Conservation (phyloP, 2,329 filamentous ascomycete species). For the Alternaria metachromatica region DNA sequence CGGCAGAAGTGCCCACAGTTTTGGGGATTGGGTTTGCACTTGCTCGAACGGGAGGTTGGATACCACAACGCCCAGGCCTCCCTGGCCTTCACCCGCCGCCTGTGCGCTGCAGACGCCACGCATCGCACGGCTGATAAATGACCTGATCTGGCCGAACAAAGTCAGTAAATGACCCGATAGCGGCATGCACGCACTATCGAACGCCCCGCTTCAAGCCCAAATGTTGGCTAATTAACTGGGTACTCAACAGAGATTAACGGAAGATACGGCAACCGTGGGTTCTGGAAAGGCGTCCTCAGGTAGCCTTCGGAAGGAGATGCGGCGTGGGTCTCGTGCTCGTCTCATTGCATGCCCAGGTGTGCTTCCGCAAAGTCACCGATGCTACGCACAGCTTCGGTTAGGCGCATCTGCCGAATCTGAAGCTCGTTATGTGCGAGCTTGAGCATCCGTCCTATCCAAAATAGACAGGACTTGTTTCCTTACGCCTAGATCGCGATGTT, state of each 20-base stretch:
- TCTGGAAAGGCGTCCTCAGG: background rate
- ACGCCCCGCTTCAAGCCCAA: conserved; percentile 38
- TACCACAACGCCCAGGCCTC: conserved; percentile 14
- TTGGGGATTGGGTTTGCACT: conserved; percentile 18
- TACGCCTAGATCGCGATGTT: conserved; percentile 1
- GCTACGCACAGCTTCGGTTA: background rate
- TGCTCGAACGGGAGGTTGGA: conserved; percentile 25
- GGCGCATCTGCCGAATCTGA: background rate
- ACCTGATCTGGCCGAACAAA: conserved; percentile 26
- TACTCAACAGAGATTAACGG: conserved; percentile 22
- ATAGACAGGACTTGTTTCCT: background rate
- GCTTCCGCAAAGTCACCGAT: background rate
- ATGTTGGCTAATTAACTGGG: conserved; percentile 43
- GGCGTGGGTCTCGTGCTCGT: conserved; percentile 8
- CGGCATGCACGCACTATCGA: conserved; percentile 33
- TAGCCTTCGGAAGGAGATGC: conserved; percentile 1
- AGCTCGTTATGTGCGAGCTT: conserved; percentile 1
- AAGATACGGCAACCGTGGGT: conserved; percentile 17
- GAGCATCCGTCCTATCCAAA: background rate
- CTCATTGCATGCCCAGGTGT: background rate
- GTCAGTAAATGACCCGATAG: conserved; percentile 38
- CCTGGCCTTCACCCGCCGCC: conserved; percentile 23
- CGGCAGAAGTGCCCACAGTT: conserved; percentile 7
- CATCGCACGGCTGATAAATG: conserved; percentile 34
- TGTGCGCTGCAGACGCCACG: conserved; percentile 33